phyloP scores from a whole-genome alignment of 345 rosid species.

The Citropsis articulata region DNA sequence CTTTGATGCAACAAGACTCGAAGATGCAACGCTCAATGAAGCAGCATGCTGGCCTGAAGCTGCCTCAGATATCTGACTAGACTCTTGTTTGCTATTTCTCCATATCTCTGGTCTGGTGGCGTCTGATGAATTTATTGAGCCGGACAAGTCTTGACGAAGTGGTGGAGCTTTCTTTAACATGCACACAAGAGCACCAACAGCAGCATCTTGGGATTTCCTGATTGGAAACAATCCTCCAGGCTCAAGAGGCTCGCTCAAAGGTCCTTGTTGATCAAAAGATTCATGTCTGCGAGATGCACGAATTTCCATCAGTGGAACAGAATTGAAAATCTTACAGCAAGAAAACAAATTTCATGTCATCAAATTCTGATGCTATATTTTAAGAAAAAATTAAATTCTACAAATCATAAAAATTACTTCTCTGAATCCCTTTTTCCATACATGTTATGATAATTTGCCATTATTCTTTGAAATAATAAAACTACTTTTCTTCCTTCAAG shows the following conservation, averaged over 20 bases:
- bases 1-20: constrained; percentile 45
- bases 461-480: background rate
- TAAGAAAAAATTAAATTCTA: background rate
- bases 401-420: background rate
- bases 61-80: constrained; percentile 17
- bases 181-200: constrained; percentile 77
- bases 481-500: background rate
- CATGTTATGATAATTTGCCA: background rate
- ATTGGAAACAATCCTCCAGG: constrained; percentile 44
- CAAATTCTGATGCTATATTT: background rate
- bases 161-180: constrained; percentile 92
- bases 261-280: constrained; percentile 57
- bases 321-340: background rate
- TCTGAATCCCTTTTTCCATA: background rate
- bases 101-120: constrained; percentile 31
- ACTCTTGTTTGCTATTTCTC: constrained; percentile 25
- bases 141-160: constrained; percentile 56
- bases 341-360: background rate
- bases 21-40: constrained; percentile 44
- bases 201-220: constrained; percentile 78
- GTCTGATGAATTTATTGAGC: constrained; percentile 28
- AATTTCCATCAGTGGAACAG: background rate
- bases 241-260: constrained; percentile 37
- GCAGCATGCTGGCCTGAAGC: constrained; percentile 27
- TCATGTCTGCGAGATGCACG: constrained; percentile 43